phyloP scores from a whole-genome alignment of 768 basidiomycete species.

The Galerina sulciceps region DNA sequence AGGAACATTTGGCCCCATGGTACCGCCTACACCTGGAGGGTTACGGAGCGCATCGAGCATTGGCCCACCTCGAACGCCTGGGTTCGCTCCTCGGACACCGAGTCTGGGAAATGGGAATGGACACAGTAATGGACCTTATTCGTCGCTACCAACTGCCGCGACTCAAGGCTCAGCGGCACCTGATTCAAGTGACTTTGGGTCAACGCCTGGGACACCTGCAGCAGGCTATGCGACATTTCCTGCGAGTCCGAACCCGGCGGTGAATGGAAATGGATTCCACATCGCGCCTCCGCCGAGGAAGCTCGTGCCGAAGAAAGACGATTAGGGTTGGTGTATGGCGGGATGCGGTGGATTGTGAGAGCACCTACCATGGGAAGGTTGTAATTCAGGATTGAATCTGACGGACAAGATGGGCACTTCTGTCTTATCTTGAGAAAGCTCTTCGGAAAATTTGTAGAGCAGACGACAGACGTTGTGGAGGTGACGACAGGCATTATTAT shows the following conservation, averaged over 20 bases:
- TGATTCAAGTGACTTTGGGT: constrained; percentile 22
- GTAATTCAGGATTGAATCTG: too few relatives aligned
- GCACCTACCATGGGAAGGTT: too few relatives aligned
- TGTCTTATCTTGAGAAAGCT: too few relatives aligned
- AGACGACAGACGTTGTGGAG: too few relatives aligned
- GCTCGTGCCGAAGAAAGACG: constrained; percentile 38
- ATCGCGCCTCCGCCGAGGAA: constrained; percentile 28
- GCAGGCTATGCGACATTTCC: constrained; percentile 37
- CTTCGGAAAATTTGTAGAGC: too few relatives aligned
- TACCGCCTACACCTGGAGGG: constrained; percentile 15
- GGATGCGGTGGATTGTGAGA: too few relatives aligned
- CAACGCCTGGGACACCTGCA: constrained; percentile 37
- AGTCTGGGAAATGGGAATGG: constrained; percentile 19
- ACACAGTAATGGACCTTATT: constrained; percentile 21
- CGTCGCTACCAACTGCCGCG: constrained; percentile 12
- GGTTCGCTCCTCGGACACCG: constrained; percentile 5
- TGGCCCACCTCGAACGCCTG: constrained; percentile 15
- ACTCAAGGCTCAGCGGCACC: constrained; percentile 10
- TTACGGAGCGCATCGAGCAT: constrained; percentile 6
- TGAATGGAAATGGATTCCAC: constrained; percentile 30
- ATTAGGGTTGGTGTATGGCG: constrained; percentile 19
- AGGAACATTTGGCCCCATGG: neutral
- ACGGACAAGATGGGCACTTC: too few relatives aligned
- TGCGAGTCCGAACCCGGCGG: constrained; percentile 30
- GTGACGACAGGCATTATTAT: too few relatives aligned